Percentiles rank a stretch among this genome's conserved stretches.
Conservation (phyloP, 441 rosid genomes). For the Aquilaria agallochum region DNA sequence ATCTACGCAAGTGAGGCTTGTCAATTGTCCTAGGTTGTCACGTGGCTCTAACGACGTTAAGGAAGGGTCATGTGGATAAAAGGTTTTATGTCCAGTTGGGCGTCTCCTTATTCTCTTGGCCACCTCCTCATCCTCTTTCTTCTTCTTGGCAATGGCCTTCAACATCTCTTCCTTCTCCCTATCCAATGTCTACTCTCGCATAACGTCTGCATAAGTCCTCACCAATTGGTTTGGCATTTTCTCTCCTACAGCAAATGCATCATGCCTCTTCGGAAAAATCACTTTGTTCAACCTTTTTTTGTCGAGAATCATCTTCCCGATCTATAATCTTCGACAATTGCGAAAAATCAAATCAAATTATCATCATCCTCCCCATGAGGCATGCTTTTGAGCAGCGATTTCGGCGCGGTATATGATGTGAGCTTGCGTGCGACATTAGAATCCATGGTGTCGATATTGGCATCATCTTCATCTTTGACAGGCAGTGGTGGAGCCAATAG, state of each 20-base stretch:
- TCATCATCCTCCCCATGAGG: slow-evolving; percentile 64
- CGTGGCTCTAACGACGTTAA: too few species aligned
- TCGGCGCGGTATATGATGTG: slow-evolving; percentile 93
- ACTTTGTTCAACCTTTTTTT: slow-evolving; percentile 69
- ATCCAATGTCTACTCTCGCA: slow-evolving; percentile 78
- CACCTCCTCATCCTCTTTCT: slow-evolving; percentile 75
- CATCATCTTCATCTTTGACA: slow-evolving; percentile 80
- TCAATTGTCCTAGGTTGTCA: too few species aligned
- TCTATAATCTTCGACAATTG: slow-evolving; percentile 68
- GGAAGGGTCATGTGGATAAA: too few species aligned
- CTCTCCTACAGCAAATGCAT: slow-evolving; percentile 85
- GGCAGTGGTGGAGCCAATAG: slow-evolving; percentile 9
- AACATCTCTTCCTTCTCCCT: slow-evolving; percentile 70
- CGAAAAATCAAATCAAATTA: slow-evolving; percentile 41
- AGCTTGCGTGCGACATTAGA: slow-evolving; percentile 73
- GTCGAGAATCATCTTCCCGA: slow-evolving; percentile 82
- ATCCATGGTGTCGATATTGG: slow-evolving; percentile 45
- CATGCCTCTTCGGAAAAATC: slow-evolving; percentile 86
- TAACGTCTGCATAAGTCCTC: slow-evolving; percentile 76
- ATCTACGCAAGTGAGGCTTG: too few species aligned
- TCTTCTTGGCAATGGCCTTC: slow-evolving; percentile 70
- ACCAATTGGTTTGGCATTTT: slow-evolving; percentile 84
- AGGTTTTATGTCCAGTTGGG: too few species aligned
- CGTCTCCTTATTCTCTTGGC: slow-evolving; percentile 39
- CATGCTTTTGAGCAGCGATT: slow-evolving; percentile 66